A percentile compares a stretch with the other conserved stretches of the same genome.
phyloP scores from a whole-genome alignment of 169 alveolate genomes.

The Toxoplasma gondii region DNA sequence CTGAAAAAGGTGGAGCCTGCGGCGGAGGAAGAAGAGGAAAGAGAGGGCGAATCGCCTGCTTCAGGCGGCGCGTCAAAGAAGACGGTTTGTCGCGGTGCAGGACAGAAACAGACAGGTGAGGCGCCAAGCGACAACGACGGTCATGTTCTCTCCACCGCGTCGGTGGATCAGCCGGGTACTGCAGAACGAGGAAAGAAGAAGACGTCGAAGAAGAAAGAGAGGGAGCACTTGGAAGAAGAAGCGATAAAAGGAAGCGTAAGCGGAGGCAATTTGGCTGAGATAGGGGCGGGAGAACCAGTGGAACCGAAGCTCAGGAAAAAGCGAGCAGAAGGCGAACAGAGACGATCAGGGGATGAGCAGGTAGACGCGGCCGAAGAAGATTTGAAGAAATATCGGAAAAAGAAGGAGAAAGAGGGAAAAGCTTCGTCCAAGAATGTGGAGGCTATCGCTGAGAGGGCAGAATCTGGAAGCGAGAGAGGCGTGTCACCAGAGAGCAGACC shows the following conservation, averaged over 20 bases:
- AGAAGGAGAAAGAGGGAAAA: no score
- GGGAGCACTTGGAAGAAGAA: neutral
- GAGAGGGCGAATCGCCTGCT: no score
- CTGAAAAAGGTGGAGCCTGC: neutral
- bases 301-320: neutral
- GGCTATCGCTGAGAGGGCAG: no score
- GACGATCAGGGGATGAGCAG: neutral
- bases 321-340: neutral
- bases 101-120: neutral
- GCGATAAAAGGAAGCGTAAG: neutral
- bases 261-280: no score
- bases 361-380: no score
- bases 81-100: neutral
- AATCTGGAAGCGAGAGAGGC: no score
- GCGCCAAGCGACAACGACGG: neutral
- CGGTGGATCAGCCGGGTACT: no score
- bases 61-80: neutral
- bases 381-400: neutral
- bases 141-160: no score
- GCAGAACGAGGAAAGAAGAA: neutral
- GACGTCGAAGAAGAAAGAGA: neutral
- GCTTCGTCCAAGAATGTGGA: no score
- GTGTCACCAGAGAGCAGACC: no score
- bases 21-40: neutral
- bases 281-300: neutral